Percentiles rank a stretch among this genome's conserved stretches.
phyloP scores from a whole-genome alignment of 2,329 filamentous ascomycete species.

The Trichoderma endophyticum region DNA sequence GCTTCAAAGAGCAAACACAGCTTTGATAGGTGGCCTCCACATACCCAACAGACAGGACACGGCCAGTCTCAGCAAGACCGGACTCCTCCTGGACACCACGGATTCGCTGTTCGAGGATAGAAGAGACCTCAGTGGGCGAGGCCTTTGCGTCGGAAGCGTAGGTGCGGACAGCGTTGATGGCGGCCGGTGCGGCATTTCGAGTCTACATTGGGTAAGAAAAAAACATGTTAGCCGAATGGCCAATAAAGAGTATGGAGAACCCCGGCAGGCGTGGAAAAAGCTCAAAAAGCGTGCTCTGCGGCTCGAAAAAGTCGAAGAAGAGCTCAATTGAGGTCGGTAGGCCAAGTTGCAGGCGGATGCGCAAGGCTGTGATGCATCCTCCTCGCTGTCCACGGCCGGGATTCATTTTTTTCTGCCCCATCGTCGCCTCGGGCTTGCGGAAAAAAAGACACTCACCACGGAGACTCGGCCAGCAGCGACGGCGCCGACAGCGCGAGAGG shows the following conservation, averaged over 20 bases:
- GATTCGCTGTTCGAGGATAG: slow-evolving; percentile 98
- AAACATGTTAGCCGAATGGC: slow-evolving; percentile 55
- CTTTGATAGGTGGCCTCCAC: slow-evolving; percentile 41
- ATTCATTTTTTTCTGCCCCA: slow-evolving; percentile 24
- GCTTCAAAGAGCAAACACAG: not conserved
- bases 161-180: slow-evolving; percentile 72
- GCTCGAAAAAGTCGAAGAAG: slow-evolving; percentile 12
- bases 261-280: slow-evolving; percentile 30
- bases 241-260: slow-evolving; percentile 16
- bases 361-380: slow-evolving; percentile 34
- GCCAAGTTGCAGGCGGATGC: slow-evolving; percentile 32
- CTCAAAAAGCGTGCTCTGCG: slow-evolving; percentile 29
- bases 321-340: slow-evolving; percentile 37
- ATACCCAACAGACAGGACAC: slow-evolving; percentile 98
- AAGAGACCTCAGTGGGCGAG: slow-evolving; percentile 95
- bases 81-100: slow-evolving; percentile 97
- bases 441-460: slow-evolving; percentile 72
- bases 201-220: slow-evolving; percentile 54
- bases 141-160: slow-evolving; percentile 95
- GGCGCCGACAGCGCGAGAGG: slow-evolving; percentile 89
- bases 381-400: slow-evolving; percentile 34
- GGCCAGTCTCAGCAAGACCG: slow-evolving; percentile 94
- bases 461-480: slow-evolving; percentile 89
- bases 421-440: slow-evolving; percentile 39
- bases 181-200: slow-evolving; percentile 80